These are phyloP conservation scores for Suhomyces panamericanus DNA, from an alignment of 1,139 yeast genomes.

Conservation along the genomic window DNA sequence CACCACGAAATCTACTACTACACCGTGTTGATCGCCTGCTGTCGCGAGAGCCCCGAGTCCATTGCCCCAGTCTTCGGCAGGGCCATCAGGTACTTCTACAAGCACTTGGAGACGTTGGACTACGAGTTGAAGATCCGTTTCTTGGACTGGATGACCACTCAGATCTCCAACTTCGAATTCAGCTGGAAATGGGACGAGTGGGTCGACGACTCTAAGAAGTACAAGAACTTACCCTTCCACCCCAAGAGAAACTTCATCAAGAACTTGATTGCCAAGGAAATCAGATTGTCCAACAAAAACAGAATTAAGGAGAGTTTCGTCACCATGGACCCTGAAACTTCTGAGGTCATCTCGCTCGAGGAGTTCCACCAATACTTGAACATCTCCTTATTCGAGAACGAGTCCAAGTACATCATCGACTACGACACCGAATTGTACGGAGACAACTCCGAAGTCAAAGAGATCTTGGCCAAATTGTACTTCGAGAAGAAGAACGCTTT, in stretches of 20 bases:
- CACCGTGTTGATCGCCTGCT: conserved; percentile 84
- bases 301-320: conserved; percentile 78
- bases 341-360: conserved; percentile 31
- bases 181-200: conserved; percentile 99
- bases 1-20: conserved; percentile 79
- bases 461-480: conserved; percentile 30
- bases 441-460: conserved; percentile 21
- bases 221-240: conserved; percentile 48
- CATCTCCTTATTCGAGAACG: conserved; percentile 34
- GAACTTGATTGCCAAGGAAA: conserved; percentile 80
- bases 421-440: conserved; percentile 45
- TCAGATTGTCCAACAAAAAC: conserved; percentile 69
- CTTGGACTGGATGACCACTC: conserved; percentile 92
- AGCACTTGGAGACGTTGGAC: conserved; percentile 66
- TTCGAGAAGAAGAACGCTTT: conserved; percentile 34
- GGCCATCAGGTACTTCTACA: conserved; percentile 82
- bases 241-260: conserved; percentile 75
- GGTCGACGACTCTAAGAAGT: conserved; percentile 56
- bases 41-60: conserved; percentile 83
- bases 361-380: conserved; percentile 70
- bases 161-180: conserved; percentile 89
- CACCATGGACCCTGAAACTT: conserved; percentile 33
- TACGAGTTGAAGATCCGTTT: conserved; percentile 72
- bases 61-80: conserved; percentile 96
- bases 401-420: conserved; percentile 27